Evolutionary conservation across 805 yeast species (phyloP), one percentile per base, ranked within the genome.

Genomic region (Wickerhamomyces sydowiorum): DNA sequence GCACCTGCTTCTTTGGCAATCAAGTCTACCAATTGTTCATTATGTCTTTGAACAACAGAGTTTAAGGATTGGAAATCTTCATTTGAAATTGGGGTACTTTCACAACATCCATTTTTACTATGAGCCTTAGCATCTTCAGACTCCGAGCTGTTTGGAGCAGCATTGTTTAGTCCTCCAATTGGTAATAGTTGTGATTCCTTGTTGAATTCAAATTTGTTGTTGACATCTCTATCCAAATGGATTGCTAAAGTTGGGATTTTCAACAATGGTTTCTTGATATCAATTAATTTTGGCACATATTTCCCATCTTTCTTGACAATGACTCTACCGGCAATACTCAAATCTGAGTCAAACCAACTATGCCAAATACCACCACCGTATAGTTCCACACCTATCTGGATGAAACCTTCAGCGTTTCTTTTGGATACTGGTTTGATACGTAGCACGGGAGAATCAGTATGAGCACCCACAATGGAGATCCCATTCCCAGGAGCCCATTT

Each of bases 361-460:
- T 87, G 96, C 80, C 97, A 93, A 42, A 90, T 80, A 39, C 96
- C 93, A 28, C 98, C 98, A 43, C 99, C 98, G 57, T 91, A 91
- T 38, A 82, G 77, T 63, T 93, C 98, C 9, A 93, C 95, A 30
- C 96, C 98, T 17, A 93, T 79, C 61, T 90, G 96, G 42, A 79
- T 73, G 55, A 80, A 91, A 1, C 95, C 95, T 53, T 86, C 90
- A 15, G 71, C 66, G 10, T 67, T 61, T 51, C 76, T 77, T 56
- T 81, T 79, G 20, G 96, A 85, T 24, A 84, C 70, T 12, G 99
- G 99, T 65, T 91, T 93, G 51, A 91, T 77, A 58, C 95, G 75
- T 50, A 91, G 70, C 25, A 87, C 80, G 10, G 98, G 98, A 5
- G 96, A 86, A 62, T 91, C 99, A 0, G 97, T 90, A 63, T 91